Evolutionary conservation across 768 basidiomycete genomes (phyloP).

Genomic region (Leucosporidium scottii): DNA sequence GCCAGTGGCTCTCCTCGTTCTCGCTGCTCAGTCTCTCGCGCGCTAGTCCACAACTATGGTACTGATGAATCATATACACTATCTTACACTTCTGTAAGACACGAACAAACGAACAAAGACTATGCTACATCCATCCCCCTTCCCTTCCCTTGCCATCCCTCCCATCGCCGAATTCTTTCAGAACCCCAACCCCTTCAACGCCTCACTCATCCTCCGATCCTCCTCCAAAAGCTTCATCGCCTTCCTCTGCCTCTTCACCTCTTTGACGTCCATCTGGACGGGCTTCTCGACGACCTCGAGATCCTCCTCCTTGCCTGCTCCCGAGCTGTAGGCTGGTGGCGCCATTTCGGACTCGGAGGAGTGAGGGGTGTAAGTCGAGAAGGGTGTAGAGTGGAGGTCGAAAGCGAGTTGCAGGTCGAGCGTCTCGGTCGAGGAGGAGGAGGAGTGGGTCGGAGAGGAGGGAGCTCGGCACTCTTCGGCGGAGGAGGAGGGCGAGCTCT

Average conservation of each 20-base stretch:
- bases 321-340: background rate
- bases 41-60: too few relatives aligned
- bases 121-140: too few relatives aligned
- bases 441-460: background rate
- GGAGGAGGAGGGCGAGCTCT: background rate
- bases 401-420: background rate
- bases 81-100: too few relatives aligned
- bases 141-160: too few relatives aligned
- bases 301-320: background rate
- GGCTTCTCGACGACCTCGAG: too few relatives aligned
- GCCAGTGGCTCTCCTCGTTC: too few relatives aligned
- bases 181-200: conserved; percentile 5
- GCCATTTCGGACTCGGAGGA: too few relatives aligned
- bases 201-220: conserved; percentile 15
- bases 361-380: background rate
- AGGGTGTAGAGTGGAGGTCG: background rate
- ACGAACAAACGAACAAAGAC: too few relatives aligned
- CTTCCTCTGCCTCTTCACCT: background rate
- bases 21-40: too few relatives aligned
- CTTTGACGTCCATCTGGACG: background rate
- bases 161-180: background rate
- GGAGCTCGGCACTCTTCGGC: background rate
- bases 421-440: background rate
- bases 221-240: conserved; percentile 11
- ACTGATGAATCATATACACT: too few relatives aligned